A percentile compares a stretch with the other conserved stretches of the same genome.
phyloP scores from a whole-genome alignment of 139 green algal species.

The Volvox reticuliferus region DNA sequence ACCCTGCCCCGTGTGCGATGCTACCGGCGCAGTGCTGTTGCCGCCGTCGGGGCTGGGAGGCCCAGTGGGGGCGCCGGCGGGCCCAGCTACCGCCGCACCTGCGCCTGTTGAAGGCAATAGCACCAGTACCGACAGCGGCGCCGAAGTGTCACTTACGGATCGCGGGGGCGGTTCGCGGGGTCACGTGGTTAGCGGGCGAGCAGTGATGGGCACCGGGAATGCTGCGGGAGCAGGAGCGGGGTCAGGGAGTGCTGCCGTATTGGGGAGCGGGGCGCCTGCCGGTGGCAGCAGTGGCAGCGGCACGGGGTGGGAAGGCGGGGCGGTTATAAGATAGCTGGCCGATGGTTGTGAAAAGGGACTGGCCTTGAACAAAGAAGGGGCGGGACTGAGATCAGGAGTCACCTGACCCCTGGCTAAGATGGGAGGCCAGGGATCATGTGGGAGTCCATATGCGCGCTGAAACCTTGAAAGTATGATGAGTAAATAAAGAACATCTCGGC shows the following conservation, averaged over 20 bases:
- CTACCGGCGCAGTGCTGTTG: constrained; percentile 13
- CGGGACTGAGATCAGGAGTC: too few species aligned
- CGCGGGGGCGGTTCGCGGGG: too few species aligned
- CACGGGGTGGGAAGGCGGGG: not conserved
- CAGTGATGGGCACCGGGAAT: not conserved
- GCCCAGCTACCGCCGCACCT: not conserved
- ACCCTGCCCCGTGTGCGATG: constrained; percentile 24
- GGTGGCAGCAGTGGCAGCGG: not conserved
- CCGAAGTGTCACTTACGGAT: not conserved
- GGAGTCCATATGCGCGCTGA: too few species aligned
- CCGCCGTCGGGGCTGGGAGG: not conserved
- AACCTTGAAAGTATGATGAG: too few species aligned
- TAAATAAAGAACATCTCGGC: too few species aligned
- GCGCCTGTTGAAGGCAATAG: not conserved
- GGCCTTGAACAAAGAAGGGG: too few species aligned
- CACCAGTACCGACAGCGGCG: not conserved
- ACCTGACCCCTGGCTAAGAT: too few species aligned
- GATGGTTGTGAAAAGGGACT: too few species aligned
- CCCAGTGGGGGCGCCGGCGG: not conserved
- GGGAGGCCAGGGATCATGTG: too few species aligned
- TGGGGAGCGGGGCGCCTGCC: too few species aligned
- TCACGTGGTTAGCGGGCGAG: not conserved
- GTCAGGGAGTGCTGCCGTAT: not conserved
- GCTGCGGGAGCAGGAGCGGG: not conserved
- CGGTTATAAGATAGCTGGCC: too few species aligned